A percentile compares a stretch with the other conserved stretches of the same genome.
Conservation (phyloP, 495 filamentous ascomycete species). For the Aspergillus egyptiacus region DNA sequence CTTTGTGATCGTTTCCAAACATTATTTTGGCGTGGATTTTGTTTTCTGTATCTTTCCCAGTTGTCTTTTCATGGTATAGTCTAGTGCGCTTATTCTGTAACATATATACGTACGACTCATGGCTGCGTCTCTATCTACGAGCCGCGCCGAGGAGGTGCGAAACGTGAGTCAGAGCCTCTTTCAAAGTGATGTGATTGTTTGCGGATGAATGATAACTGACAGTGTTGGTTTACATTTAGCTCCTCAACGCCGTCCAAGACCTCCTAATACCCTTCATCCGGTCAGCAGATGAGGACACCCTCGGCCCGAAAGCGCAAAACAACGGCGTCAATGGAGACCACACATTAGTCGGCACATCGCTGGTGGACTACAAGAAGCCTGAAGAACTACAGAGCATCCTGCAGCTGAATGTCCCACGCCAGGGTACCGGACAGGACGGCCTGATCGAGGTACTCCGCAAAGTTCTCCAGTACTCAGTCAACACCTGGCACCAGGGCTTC, state of each 20-base stretch:
- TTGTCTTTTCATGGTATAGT: not conserved
- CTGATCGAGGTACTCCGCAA: slow-evolving; percentile 58
- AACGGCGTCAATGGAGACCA: slow-evolving; percentile 34
- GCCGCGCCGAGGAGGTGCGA: slow-evolving; percentile 42
- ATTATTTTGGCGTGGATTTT: not conserved
- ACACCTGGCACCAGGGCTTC: slow-evolving; percentile 96
- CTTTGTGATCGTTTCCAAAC: not conserved
- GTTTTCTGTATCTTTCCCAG: not conserved
- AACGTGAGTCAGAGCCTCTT: slow-evolving; percentile 32
- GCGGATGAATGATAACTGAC: not conserved
- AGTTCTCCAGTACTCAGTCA: slow-evolving; percentile 76
- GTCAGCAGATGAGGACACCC: slow-evolving; percentile 60
- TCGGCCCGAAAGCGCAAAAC: slow-evolving; percentile 41
- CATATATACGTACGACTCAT: slow-evolving; percentile 16
- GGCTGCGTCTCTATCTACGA: slow-evolving; percentile 20
- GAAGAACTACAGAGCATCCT: slow-evolving; percentile 61
- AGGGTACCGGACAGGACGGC: slow-evolving; percentile 64
- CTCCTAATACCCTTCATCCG: slow-evolving; percentile 75
- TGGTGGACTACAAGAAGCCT: slow-evolving; percentile 67
- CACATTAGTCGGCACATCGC: slow-evolving; percentile 46
- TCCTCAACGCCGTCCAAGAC: slow-evolving; percentile 65
- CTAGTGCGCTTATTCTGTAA: not conserved
- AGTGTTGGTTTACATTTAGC: slow-evolving; percentile 37
- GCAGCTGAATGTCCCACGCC: slow-evolving; percentile 56
- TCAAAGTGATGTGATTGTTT: too few relatives aligned